phyloP scores from a whole-genome alignment of 2,329 filamentous ascomycete genomes.

The Sclerotinia trifoliorum region DNA sequence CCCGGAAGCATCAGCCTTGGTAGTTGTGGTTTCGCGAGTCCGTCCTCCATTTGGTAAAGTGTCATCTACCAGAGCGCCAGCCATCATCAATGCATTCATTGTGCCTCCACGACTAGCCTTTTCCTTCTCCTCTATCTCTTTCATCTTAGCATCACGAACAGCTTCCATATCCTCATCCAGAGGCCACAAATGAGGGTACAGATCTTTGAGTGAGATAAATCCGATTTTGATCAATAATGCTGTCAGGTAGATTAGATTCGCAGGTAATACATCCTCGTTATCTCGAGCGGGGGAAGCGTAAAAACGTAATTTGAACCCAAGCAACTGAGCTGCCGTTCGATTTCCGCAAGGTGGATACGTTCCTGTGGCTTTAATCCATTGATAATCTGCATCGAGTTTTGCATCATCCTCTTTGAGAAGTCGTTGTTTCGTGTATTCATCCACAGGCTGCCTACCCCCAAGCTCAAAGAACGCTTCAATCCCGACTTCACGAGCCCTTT shows the following conservation, averaged over 20 bases:
- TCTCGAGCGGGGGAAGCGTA: conserved; percentile 81
- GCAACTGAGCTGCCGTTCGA: conserved; percentile 84
- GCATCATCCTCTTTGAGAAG: conserved; percentile 44
- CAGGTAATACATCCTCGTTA: conserved; percentile 74
- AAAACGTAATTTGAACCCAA: conserved; percentile 96
- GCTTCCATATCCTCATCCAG: conserved; percentile 78
- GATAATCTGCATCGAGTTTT: conserved; percentile 54
- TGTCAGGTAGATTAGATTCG: conserved; percentile 88
- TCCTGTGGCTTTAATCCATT: conserved; percentile 79
- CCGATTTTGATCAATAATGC: conserved; percentile 95
- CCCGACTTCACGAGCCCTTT: conserved; percentile 70
- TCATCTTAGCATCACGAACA: conserved; percentile 66
- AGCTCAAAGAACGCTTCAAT: conserved; percentile 88
- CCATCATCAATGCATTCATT: conserved; percentile 82
- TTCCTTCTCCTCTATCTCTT: conserved; percentile 78
- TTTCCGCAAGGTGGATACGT: conserved; percentile 85
- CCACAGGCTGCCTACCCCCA: conserved; percentile 66
- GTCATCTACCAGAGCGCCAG: conserved; percentile 84
- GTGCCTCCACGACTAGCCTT: conserved; percentile 63
- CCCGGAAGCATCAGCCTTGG: conserved; percentile 50
- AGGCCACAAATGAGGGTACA: conserved; percentile 91
- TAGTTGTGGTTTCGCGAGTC: conserved; percentile 50
- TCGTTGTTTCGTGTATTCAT: conserved; percentile 52
- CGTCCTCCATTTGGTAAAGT: conserved; percentile 51
- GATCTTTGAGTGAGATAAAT: conserved; percentile 86